Base-by-base conservation (phyloP, 345 rosid species). In the Noccaea bulbosa region DNA sequence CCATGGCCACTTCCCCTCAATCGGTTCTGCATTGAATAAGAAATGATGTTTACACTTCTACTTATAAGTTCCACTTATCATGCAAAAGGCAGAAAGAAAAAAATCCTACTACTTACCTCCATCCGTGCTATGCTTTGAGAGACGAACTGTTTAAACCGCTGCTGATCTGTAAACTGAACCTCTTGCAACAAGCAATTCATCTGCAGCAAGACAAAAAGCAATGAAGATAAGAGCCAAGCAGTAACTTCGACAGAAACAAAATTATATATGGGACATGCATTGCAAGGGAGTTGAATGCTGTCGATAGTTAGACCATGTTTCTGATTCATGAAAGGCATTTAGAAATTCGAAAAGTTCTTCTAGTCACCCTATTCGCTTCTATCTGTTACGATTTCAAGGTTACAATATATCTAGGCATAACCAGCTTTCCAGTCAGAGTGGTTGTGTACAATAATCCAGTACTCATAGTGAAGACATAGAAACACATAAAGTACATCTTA, bases 91-190 rank as follows among this genome's bases (percentile, higher is more conserved):
- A 52, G 37, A 63, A 49, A 72, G 50, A 2, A 22, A 32, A 17
- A 32, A 56, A 62, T 34, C 49, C 62, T 47, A 11, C 44, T 44
- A 44, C 48, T 49, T 80, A 94, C 99, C 99, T 91, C 99, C 96
- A 91, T 89, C 79, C 90, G 77, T 48, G 98, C 98, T 91, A 83
- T 91, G 78, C 98, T 94, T 77, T 94, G 96, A 73, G 89, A 91
- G 77, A 91, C 98, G 71, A 94, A 91, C 70, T 94, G 99, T 87
- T 88, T 94, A 78, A 94, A 94, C 46, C 98, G 90, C 74, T 88
- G 97, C 78, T 89, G 95, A 80, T 94, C 99, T 2, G 93, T 89
- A 44, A 91, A 91, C 11, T 85, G 96, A 73, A 94, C 97, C 73
- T 94, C 99, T 89, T 94, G 95, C 77, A 94, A 85, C 72, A 88